Evolutionary conservation across 2,329 filamentous ascomycete genomes (phyloP).

Genomic region (Fusarium nygamai): DNA sequence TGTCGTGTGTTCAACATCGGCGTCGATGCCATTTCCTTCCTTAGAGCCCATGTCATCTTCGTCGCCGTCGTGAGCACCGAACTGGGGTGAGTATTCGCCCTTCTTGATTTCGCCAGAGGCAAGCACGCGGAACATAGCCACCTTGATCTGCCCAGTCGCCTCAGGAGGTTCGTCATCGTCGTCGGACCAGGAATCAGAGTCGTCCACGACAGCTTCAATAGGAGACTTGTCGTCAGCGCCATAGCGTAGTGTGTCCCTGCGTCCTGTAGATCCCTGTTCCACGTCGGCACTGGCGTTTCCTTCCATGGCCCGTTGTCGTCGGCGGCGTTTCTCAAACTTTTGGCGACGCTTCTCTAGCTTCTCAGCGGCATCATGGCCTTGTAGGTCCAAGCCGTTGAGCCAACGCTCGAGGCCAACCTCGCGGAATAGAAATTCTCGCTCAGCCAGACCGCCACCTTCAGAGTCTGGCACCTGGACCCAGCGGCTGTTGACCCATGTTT

Average conservation of each 20-base stretch:
- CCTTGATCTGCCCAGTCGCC: constrained; percentile 97
- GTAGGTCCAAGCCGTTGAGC: constrained; percentile 95
- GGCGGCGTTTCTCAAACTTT: constrained; percentile 77
- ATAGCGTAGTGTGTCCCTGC: constrained; percentile 76
- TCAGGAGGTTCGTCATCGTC: constrained; percentile 91
- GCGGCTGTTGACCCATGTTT: constrained; percentile 98
- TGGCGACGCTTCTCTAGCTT: constrained; percentile 89
- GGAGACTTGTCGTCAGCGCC: constrained; percentile 79
- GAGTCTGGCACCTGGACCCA: constrained; percentile 95
- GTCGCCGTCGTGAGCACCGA: constrained; percentile 95
- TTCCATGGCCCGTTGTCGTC: constrained; percentile 66
- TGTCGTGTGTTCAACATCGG: constrained; percentile 94
- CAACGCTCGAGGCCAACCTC: constrained; percentile 96
- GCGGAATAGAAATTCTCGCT: constrained; percentile 96
- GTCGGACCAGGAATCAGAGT: constrained; percentile 80
- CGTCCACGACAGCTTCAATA: constrained; percentile 73
- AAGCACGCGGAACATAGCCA: constrained; percentile 93
- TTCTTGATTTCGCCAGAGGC: constrained; percentile 98
- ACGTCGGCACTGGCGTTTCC: constrained; percentile 47
- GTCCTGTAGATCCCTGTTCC: constrained; percentile 56
- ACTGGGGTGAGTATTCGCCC: constrained; percentile 97
- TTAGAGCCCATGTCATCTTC: constrained; percentile 67
- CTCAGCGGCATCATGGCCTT: constrained; percentile 89
- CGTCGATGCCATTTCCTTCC: constrained; percentile 71
- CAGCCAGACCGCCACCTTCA: constrained; percentile 92